Percentiles rank a stretch among this genome's conserved stretches.
These are phyloP conservation scores for Pestalotiopsis sp. DNA, from an alignment of 2,329 filamentous ascomycete species.

Conservation along the genomic window DNA sequence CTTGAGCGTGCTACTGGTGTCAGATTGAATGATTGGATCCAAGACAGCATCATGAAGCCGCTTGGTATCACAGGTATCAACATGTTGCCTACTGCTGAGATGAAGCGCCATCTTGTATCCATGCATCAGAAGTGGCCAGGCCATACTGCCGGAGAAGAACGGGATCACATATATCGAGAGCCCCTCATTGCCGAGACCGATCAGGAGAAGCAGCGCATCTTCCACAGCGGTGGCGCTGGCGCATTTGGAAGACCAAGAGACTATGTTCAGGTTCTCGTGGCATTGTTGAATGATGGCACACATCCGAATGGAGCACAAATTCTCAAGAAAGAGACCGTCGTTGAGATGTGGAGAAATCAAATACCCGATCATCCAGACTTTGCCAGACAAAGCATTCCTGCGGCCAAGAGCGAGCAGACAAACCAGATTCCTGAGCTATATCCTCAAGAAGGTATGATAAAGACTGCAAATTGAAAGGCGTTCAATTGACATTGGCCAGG, in stretches of 20 bases:
- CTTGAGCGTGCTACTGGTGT: conserved; percentile 48
- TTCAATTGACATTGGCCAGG: conserved; percentile 25
- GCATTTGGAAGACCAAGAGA: conserved; percentile 63
- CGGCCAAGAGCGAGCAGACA: conserved; percentile 51
- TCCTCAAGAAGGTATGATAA: conserved; percentile 24
- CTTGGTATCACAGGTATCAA: conserved; percentile 52
- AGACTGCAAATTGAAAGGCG: neutral
- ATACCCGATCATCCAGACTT: conserved; percentile 59
- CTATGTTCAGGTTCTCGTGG: conserved; percentile 63
- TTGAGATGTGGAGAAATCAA: conserved; percentile 68
- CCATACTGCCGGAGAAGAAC: conserved; percentile 36
- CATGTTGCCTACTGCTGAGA: conserved; percentile 58
- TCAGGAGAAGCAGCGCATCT: conserved; percentile 44
- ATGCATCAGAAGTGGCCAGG: conserved; percentile 57
- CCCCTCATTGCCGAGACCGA: conserved; percentile 40
- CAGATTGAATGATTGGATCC: conserved; percentile 51
- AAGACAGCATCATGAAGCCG: conserved; percentile 49
- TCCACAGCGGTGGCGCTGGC: conserved; percentile 66
- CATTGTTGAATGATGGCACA: conserved; percentile 66
- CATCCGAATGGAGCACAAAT: conserved; percentile 61
- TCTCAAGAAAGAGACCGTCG: conserved; percentile 59
- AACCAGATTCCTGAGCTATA: conserved; percentile 55
- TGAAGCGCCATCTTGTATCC: conserved; percentile 57
- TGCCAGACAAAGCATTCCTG: conserved; percentile 44
- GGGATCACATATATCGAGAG: conserved; percentile 52